Conservation (phyloP, 2,329 filamentous ascomycete species). For the Penicillium occitanis region DNA sequence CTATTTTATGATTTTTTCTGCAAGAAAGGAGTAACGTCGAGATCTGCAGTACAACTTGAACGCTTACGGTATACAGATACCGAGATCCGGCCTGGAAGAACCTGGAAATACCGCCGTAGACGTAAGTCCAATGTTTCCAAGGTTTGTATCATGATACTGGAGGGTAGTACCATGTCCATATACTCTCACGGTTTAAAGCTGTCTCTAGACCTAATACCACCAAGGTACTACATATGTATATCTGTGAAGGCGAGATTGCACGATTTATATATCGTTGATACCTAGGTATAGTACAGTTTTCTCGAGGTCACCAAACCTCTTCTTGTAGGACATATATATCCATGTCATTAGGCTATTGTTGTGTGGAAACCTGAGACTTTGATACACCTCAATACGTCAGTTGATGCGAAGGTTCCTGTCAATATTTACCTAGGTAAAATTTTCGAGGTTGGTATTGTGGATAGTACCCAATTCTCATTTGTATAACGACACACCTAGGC, state of each 20-base stretch:
- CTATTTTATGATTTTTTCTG: neutral
- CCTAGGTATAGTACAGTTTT: neutral
- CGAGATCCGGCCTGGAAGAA: neutral
- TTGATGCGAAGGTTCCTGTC: too few relatives aligned
- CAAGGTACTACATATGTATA: too few relatives aligned
- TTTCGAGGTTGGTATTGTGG: too few relatives aligned
- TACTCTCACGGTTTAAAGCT: neutral
- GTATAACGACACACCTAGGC: too few relatives aligned
- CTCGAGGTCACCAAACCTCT: too few relatives aligned
- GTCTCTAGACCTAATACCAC: neutral
- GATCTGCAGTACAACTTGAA: neutral
- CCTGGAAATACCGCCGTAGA: neutral
- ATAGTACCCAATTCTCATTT: too few relatives aligned
- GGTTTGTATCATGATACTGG: neutral
- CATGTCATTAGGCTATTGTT: neutral
- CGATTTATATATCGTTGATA: too few relatives aligned
- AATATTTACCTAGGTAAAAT: too few relatives aligned
- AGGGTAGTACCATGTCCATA: neutral
- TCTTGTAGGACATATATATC: neutral
- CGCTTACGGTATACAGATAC: neutral
- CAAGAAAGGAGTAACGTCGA: neutral
- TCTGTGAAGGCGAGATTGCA: too few relatives aligned
- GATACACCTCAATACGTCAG: too few relatives aligned
- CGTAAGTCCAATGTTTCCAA: neutral
- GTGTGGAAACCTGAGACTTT: neutral